These are phyloP conservation scores for Amaranthus cruentus DNA, from an alignment of 148 eudicot species.

Conservation along the genomic window DNA sequence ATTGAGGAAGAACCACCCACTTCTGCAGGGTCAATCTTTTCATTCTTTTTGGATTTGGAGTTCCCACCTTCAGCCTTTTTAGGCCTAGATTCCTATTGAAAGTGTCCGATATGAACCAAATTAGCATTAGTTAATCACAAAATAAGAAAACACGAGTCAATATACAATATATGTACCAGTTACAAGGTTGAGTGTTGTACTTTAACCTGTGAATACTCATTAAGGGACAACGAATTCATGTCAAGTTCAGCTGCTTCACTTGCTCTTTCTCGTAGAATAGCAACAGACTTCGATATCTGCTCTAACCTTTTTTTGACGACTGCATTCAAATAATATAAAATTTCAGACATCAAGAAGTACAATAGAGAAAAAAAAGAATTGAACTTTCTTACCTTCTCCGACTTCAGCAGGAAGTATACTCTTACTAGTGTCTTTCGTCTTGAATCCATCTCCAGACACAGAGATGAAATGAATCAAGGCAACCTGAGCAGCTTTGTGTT, in stretches of 20 bases:
- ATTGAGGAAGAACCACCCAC: not conserved
- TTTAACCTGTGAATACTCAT: slow-evolving; percentile 11
- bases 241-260: slow-evolving; percentile 16
- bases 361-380: not conserved
- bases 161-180: not conserved
- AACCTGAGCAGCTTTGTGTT: slow-evolving; percentile 35
- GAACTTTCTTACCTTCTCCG: not conserved
- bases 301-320: not conserved
- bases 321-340: not conserved
- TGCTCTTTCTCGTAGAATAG: slow-evolving; percentile 25
- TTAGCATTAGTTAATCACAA: not conserved
- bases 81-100: not conserved
- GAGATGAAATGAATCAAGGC: slow-evolving; percentile 32
- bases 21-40: not conserved
- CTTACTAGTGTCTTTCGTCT: slow-evolving; percentile 1
- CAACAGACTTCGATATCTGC: slow-evolving; percentile 21
- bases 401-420: slow-evolving; percentile 2
- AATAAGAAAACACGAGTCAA: not conserved
- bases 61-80: not conserved
- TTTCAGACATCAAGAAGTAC: not conserved
- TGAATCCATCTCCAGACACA: not conserved
- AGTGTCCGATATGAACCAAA: not conserved
- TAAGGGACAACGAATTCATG: slow-evolving; percentile 7
- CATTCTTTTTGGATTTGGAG: not conserved
- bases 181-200: not conserved